These are phyloP conservation scores for Daldinia bambusicola DNA, from an alignment of 495 filamentous ascomycete species.

Conservation along the genomic window DNA sequence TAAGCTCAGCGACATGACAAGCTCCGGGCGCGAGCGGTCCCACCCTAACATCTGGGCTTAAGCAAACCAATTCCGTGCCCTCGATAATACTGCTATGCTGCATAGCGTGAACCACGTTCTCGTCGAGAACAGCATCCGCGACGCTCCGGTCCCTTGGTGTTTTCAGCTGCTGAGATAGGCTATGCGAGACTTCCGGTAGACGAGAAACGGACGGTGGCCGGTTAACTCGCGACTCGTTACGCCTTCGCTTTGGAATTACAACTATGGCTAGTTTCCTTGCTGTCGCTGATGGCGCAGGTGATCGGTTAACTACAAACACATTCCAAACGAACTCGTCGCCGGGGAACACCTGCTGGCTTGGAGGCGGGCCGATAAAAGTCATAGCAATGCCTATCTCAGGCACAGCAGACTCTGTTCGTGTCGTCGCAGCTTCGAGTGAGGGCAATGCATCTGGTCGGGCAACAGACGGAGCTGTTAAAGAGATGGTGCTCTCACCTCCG, in stretches of 20 bases:
- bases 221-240: constrained; percentile 69
- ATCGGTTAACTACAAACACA: constrained; percentile 88
- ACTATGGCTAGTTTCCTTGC: constrained; percentile 81
- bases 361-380: constrained; percentile 68
- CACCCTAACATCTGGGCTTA: constrained; percentile 84
- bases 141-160: constrained; percentile 53
- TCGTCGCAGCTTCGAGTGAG: constrained; percentile 59
- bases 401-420: constrained; percentile 57
- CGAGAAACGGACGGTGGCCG: constrained; percentile 62
- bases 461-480: constrained; percentile 57
- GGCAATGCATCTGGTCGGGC: constrained; percentile 65
- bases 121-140: constrained; percentile 84
- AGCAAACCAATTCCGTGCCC: constrained; percentile 76
- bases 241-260: constrained; percentile 80
- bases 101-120: constrained; percentile 83
- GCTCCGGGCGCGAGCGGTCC: constrained; percentile 81
- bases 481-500: constrained; percentile 55
- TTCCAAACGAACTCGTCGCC: constrained; percentile 87
- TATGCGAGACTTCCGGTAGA: constrained; percentile 26
- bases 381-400: constrained; percentile 77
- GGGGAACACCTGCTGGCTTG: constrained; percentile 62
- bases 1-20: constrained; percentile 81
- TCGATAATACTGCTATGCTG: constrained; percentile 80
- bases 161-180: constrained; percentile 23
- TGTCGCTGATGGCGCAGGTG: constrained; percentile 47